Percentiles rank a stretch among this genome's conserved stretches.
Evolutionary conservation across 768 basidiomycete species (phyloP).

Genomic region (Tylopilus plumbeoviolaceoides): DNA sequence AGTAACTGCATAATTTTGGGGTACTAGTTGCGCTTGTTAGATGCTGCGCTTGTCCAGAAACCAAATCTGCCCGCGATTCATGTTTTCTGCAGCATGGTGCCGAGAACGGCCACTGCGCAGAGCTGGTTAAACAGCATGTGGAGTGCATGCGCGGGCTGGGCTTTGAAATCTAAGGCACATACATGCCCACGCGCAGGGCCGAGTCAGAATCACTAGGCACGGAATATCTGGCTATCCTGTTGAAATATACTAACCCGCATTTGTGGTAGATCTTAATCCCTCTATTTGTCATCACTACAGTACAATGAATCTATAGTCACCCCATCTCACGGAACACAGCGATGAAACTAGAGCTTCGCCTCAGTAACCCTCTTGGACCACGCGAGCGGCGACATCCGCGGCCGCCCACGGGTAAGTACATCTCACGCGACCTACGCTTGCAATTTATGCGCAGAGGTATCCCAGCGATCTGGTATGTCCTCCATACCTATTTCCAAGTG

Average conservation of each 20-base stretch:
- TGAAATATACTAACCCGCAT: constrained; percentile 1
- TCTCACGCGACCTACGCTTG: not conserved
- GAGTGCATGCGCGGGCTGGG: constrained; percentile 90
- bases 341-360: not conserved
- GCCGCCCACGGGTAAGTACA: not conserved
- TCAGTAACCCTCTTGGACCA: not conserved
- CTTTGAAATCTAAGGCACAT: constrained; percentile 62
- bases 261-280: not conserved
- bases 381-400: not conserved
- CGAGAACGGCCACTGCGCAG: constrained; percentile 75
- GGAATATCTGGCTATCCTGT: not conserved
- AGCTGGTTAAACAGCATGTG: constrained; percentile 74
- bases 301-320: constrained; percentile 1
- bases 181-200: not conserved
- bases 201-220: not conserved
- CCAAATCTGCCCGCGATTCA: constrained; percentile 88
- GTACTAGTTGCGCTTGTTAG: constrained; percentile 37
- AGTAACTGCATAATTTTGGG: not conserved
- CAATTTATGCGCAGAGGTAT: too few relatives aligned
- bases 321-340: constrained; percentile 5
- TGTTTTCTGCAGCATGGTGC: constrained; percentile 77
- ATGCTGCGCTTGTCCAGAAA: constrained; percentile 94
- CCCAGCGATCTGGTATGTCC: too few relatives aligned
- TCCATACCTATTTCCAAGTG: too few relatives aligned
- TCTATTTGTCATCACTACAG: not conserved